A percentile compares a stretch with the other conserved stretches of the same genome.
These are phyloP conservation scores for Plasmopara muralis DNA, from an alignment of 352 stramenopile species.

Conservation along the genomic window DNA sequence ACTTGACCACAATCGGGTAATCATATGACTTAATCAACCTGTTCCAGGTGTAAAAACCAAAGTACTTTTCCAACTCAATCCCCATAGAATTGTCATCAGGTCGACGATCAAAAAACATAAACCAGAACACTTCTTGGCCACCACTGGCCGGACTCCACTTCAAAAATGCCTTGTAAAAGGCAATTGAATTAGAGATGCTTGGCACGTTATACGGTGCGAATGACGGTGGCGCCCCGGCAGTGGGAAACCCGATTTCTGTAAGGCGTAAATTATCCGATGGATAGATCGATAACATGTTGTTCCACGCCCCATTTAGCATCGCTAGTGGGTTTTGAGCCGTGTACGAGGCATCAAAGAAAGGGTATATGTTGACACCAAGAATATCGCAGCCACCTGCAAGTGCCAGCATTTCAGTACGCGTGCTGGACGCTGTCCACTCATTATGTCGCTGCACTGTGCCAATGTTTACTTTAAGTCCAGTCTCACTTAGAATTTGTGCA, in stretches of 20 bases:
- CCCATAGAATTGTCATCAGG: conserved; percentile 42
- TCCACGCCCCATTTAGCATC: conserved; percentile 56
- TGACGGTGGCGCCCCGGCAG: conserved; percentile 24
- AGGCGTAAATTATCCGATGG: conserved; percentile 45
- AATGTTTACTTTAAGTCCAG: conserved; percentile 36
- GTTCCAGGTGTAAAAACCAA: conserved; percentile 61
- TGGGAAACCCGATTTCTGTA: conserved; percentile 63
- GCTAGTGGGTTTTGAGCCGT: conserved; percentile 30
- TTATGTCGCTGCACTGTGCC: conserved; percentile 64
- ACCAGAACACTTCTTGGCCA: conserved; percentile 65
- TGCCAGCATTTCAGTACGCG: conserved; percentile 30
- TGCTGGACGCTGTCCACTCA: conserved; percentile 42
- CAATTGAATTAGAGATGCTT: conserved; percentile 37
- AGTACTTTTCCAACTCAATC: conserved; percentile 56
- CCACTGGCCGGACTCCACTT: conserved; percentile 47
- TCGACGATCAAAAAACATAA: conserved; percentile 69
- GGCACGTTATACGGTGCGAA: conserved; percentile 42
- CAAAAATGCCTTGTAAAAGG: conserved; percentile 56
- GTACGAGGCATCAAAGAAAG: conserved; percentile 67
- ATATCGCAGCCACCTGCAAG: conserved; percentile 57
- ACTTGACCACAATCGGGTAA: conserved; percentile 30
- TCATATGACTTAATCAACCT: conserved; percentile 29
- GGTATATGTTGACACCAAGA: conserved; percentile 76
- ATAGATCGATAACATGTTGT: conserved; percentile 44
- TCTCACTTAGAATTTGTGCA: conserved; percentile 20